Evolutionary conservation across 805 yeast species (phyloP).

Genomic region (Barnettozyma salicaria): DNA sequence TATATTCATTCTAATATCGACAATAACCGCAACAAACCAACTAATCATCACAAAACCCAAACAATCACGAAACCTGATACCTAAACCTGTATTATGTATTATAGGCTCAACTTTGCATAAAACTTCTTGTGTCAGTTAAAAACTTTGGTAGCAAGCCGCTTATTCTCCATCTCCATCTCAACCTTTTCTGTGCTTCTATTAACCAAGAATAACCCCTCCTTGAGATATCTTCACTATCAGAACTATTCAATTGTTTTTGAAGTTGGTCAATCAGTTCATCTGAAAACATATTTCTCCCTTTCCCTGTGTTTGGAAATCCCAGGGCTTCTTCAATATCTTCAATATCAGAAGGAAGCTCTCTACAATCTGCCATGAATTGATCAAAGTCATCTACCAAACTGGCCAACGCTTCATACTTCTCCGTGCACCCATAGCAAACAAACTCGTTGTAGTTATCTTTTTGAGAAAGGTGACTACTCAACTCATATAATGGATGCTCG

Average conservation of each 20-base stretch:
- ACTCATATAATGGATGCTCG: slow-evolving; percentile 61
- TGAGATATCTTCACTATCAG: slow-evolving; percentile 6
- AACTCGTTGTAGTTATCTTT: slow-evolving; percentile 37
- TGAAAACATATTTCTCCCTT: slow-evolving; percentile 25
- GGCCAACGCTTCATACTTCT: slow-evolving; percentile 46
- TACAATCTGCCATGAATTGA: slow-evolving; percentile 15
- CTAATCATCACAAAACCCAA: no score
- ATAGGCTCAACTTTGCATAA: no score
- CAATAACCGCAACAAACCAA: no score
- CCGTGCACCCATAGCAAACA: slow-evolving; percentile 58
- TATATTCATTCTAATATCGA: no score
- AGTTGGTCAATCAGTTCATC: slow-evolving; percentile 27
- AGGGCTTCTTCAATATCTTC: slow-evolving; percentile 22
- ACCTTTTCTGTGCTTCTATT: slow-evolving; percentile 33
- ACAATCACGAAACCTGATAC: no score
- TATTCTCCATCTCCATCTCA: slow-evolving; percentile 48
- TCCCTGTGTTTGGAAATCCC: slow-evolving; percentile 8
- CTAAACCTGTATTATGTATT: no score
- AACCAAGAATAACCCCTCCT: slow-evolving; percentile 27
- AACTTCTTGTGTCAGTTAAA: no score
- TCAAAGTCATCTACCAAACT: slow-evolving; percentile 36
- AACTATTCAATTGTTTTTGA: slow-evolving; percentile 26
- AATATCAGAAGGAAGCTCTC: slow-evolving; percentile 15
- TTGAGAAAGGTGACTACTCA: slow-evolving; percentile 35
- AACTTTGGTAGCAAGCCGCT: slow-evolving; percentile 39